Evolutionary conservation across 139 green algal genomes (phyloP), one percentile per base, ranked within the genome.

Genomic region (Micractinium sp.): DNA sequence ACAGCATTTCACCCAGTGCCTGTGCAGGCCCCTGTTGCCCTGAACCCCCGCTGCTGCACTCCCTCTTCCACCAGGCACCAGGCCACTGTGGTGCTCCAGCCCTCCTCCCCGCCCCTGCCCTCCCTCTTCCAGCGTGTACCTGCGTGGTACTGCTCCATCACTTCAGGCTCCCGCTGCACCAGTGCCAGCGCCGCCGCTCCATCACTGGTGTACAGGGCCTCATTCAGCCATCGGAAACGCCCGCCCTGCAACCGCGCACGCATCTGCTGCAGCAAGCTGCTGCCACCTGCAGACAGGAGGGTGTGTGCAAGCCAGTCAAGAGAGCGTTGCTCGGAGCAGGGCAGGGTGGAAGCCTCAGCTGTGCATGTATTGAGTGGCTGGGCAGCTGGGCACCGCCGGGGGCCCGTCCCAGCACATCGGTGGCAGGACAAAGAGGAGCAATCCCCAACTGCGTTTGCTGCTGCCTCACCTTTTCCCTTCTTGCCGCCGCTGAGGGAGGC

Each of bases 191-290:
- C 94, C 0, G 96, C 83, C 12, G 90, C 82, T 1, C 97, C 96
- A 5, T 86, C 92, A 29, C 85, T 92, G 19, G 96, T 99, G 95
- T 99, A 99, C 63, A 99, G 94, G 86, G 93, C 73, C 93, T 99
- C 98, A 87, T 99, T 99, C 31, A 99, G 94, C 91, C 90, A 96
- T 63, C 97, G 93, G 92, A 99, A 99, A 0, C 93, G 95, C 2
- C 97, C 96, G 27, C 98, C 96, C 77, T 90, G 80, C 83, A 99
- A 91, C 56, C 91, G 89, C 23, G 94, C 92, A 0, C 92, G 90
- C 94, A 98, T 96, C 91, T 96, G 94, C 39, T 93, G 90, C 85
- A 98, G 88, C 85, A 98, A 63, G 74, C 90, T 84, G 61, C 85
- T 77, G 82, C 88, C 87, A 7, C 31, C 33, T 74, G 69, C 81